Evolutionary conservation across 2,329 filamentous ascomycete species (phyloP).

Genomic region (Penicillium sp.): DNA sequence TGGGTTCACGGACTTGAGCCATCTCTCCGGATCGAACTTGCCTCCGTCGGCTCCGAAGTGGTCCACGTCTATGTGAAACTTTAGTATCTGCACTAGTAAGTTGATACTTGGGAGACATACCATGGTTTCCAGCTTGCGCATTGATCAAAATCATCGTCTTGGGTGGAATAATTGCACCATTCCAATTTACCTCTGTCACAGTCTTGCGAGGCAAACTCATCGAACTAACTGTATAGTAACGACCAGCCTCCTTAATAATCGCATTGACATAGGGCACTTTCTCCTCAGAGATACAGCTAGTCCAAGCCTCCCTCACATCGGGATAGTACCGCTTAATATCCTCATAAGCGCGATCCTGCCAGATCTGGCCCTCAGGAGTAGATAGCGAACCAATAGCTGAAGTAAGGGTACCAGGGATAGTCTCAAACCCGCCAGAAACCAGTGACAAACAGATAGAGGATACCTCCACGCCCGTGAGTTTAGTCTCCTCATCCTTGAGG

Average conservation of each 20-base stretch:
- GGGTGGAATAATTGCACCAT: constrained; percentile 65
- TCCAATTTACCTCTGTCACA: constrained; percentile 67
- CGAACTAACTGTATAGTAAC: constrained; percentile 73
- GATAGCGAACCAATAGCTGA: constrained; percentile 71
- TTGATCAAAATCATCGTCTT: constrained; percentile 77
- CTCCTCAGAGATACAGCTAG: constrained; percentile 65
- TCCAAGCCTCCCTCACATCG: constrained; percentile 64
- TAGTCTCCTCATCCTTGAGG: constrained; percentile 64
- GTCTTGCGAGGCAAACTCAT: constrained; percentile 69
- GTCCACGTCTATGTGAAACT: constrained; percentile 47
- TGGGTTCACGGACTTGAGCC: constrained; percentile 48
- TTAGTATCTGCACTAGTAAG: neutral
- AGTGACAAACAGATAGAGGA: constrained; percentile 75
- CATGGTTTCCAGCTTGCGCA: constrained; percentile 67
- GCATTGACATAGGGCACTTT: constrained; percentile 72
- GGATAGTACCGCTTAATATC: constrained; percentile 69
- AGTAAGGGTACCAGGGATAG: constrained; percentile 71
- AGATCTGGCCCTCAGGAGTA: constrained; percentile 61
- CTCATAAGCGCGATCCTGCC: constrained; percentile 65
- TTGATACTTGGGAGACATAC: constrained; percentile 6
- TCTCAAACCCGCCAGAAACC: constrained; percentile 74
- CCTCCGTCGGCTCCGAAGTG: constrained; percentile 60
- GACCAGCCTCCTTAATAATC: constrained; percentile 70
- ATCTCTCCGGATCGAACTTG: constrained; percentile 66
- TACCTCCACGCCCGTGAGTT: constrained; percentile 67